Conservation (phyloP, 441 rosid genomes). For the Bocquillonia castaneifolia region DNA sequence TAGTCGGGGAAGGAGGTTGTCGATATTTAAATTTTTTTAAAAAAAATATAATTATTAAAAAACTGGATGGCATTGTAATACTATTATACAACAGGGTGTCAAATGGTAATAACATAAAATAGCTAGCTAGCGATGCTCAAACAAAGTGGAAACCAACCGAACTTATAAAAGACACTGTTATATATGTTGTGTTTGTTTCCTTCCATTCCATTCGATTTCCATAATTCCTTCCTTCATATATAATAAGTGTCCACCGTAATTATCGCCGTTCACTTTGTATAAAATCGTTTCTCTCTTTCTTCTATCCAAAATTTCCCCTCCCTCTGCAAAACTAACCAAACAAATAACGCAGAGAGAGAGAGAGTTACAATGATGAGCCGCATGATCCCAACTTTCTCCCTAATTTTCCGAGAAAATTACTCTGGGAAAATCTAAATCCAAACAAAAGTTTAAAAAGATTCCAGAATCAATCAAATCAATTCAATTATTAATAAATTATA, state of each 20-base stretch:
- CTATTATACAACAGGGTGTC: too few relatives aligned
- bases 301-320: background rate
- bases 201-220: background rate
- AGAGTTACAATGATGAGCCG: background rate
- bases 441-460: constrained; percentile 9
- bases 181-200: background rate
- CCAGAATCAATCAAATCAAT: background rate
- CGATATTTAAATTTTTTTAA: too few relatives aligned
- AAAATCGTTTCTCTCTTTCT: background rate
- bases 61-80: too few relatives aligned
- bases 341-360: background rate
- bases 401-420: constrained; percentile 14
- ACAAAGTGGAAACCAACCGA: background rate
- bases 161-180: background rate
- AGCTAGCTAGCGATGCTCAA: too few relatives aligned
- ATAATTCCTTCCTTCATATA: too few relatives aligned
- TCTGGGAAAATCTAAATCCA: too few relatives aligned
- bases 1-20: too few relatives aligned
- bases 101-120: too few relatives aligned
- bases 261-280: constrained; percentile 15
- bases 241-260: constrained; percentile 10
- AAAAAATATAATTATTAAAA: too few relatives aligned
- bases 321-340: too few relatives aligned
- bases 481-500: background rate
- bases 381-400: constrained; percentile 16